These are phyloP conservation scores for Komagataella mondaviorum DNA, from an alignment of 805 yeast species.

Conservation along the genomic window DNA sequence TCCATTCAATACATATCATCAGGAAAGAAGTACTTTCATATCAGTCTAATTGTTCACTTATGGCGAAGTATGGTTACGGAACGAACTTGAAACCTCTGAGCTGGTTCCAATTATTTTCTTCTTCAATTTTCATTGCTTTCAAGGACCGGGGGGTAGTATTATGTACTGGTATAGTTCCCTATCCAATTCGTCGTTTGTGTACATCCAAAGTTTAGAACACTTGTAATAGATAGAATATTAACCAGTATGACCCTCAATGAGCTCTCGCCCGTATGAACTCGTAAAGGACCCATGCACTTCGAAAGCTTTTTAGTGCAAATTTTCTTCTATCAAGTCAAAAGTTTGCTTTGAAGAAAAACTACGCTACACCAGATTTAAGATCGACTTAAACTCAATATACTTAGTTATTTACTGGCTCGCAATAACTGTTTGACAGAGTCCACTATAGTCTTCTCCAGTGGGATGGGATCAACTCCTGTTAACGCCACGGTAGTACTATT, in stretches of 20 bases:
- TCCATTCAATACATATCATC: not conserved
- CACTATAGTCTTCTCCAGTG: conserved; percentile 3
- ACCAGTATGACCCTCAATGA: not conserved
- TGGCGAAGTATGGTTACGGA: not conserved
- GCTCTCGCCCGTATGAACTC: not conserved
- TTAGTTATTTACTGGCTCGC: not conserved
- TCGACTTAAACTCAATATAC: not conserved
- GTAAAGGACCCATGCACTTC: no score
- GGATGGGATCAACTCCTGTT: conserved; percentile 1
- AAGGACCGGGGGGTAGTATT: not conserved
- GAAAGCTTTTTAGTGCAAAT: no score
- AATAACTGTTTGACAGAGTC: conserved; percentile 11
- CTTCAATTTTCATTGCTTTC: not conserved
- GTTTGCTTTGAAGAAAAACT: no score
- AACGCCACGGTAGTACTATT: not conserved
- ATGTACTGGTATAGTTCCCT: not conserved
- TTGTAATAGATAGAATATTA: not conserved
- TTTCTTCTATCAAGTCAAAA: no score
- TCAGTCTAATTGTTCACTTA: not conserved
- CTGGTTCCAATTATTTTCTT: not conserved
- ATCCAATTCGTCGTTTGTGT: not conserved
- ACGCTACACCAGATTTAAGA: not conserved
- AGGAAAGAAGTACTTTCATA: not conserved
- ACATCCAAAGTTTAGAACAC: not conserved
- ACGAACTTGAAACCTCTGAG: no score